phyloP scores from a whole-genome alignment of 2,329 filamentous ascomycete species.

The Colletotrichum navitas region DNA sequence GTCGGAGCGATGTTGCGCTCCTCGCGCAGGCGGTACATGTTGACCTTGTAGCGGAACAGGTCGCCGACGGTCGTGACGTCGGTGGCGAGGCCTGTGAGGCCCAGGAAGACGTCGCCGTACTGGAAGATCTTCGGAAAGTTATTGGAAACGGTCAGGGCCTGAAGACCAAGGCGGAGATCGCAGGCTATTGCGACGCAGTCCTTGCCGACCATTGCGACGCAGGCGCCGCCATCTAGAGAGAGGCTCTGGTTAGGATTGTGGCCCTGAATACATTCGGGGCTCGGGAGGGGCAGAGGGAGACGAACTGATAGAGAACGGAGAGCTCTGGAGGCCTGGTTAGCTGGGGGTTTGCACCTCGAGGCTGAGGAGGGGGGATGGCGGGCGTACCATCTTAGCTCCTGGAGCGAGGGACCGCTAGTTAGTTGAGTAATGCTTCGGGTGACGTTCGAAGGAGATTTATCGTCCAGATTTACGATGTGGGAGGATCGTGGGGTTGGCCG shows the following conservation, averaged over 20 bases:
- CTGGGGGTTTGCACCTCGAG: slow-evolving; percentile 47
- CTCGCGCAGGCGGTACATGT: slow-evolving; percentile 99
- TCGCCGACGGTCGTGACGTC: slow-evolving; percentile 95
- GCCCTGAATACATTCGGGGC: slow-evolving; percentile 25
- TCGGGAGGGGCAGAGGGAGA: slow-evolving; percentile 37
- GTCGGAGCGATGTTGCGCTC: slow-evolving; percentile 95
- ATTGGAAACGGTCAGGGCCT: slow-evolving; percentile 97
- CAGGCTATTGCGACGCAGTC: slow-evolving; percentile 99
- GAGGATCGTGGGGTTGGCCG: slow-evolving; percentile 20
- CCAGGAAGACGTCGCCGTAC: slow-evolving; percentile 95
- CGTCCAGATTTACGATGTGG: slow-evolving; percentile 16
- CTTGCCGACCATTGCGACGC: slow-evolving; percentile 99
- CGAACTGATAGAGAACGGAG: slow-evolving; percentile 96
- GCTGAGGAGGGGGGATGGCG: slow-evolving; percentile 31
- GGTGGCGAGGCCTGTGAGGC: slow-evolving; percentile 94
- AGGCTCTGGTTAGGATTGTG: slow-evolving; percentile 42
- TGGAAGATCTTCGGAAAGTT: slow-evolving; percentile 99
- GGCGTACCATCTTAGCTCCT: slow-evolving; percentile 45
- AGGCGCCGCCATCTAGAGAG: slow-evolving; percentile 82
- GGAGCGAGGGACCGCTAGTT: slow-evolving; percentile 30
- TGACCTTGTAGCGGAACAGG: slow-evolving; percentile 99
- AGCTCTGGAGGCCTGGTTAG: slow-evolving; percentile 71
- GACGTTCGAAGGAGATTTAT: neutral
- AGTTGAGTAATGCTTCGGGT: slow-evolving; percentile 13
- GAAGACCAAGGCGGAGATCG: slow-evolving; percentile 96